These are phyloP conservation scores for Thuidium tamariscinum DNA, from an alignment of 225 moss, liverwort and hornwort genomes.

Conservation along the genomic window DNA sequence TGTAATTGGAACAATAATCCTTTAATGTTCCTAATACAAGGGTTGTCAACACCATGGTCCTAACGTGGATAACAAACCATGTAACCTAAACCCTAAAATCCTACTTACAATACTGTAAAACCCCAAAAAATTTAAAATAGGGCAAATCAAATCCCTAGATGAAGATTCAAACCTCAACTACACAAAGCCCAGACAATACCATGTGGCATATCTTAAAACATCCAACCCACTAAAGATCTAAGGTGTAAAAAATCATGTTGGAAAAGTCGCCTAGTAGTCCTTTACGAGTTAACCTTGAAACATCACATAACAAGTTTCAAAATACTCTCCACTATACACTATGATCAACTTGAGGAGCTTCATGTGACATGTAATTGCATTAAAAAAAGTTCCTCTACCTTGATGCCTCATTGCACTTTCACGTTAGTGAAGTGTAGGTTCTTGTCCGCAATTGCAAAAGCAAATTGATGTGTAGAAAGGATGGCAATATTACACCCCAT, in stretches of 20 bases:
- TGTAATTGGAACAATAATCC: neutral
- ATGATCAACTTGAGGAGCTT: neutral
- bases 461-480: conserved; percentile 4
- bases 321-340: neutral
- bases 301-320: neutral
- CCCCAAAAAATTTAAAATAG: neutral
- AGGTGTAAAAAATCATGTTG: no score
- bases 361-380: no score
- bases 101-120: neutral
- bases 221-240: fast-evolving
- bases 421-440: neutral
- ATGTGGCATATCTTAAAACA: neutral
- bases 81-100: no score
- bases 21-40: neutral
- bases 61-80: neutral
- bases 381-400: neutral
- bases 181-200: neutral
- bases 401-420: neutral
- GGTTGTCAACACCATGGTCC: no score
- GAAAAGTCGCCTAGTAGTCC: no score
- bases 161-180: no score
- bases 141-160: neutral
- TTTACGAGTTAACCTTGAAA: neutral
- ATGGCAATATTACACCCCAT: conserved; percentile 19
- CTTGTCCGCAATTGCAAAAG: neutral